A percentile compares a stretch with the other conserved stretches of the same genome.
These are phyloP conservation scores for Chlorella vulgaris DNA, from an alignment of 139 green algal genomes.

Conservation along the genomic window DNA sequence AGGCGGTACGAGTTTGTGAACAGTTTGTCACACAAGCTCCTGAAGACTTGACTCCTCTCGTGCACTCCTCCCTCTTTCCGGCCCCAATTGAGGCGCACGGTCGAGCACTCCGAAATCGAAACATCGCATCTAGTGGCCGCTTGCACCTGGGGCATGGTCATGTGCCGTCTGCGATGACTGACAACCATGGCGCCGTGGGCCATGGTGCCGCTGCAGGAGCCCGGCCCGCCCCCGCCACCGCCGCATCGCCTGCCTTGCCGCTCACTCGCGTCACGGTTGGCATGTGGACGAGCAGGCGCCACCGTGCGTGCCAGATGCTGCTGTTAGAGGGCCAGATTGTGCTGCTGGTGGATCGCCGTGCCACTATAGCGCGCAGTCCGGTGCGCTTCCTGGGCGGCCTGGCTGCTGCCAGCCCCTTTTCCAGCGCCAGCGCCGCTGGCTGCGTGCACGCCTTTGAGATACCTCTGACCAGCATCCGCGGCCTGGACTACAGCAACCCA, in stretches of 20 bases:
- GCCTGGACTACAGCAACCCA: constrained; percentile 63
- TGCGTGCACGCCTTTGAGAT: constrained; percentile 60
- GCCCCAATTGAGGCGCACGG: no score
- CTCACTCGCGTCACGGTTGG: constrained; percentile 6
- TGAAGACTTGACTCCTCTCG: no score
- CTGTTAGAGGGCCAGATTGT: constrained; percentile 19
- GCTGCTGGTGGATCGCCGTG: not conserved
- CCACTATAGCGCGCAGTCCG: constrained; percentile 3
- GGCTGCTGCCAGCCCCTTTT: constrained; percentile 41
- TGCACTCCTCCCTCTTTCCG: no score
- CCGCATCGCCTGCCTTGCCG: not conserved
- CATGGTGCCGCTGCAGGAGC: no score
- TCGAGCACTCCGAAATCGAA: no score
- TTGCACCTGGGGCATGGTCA: no score
- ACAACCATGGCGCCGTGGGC: no score
- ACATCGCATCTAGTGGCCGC: no score
- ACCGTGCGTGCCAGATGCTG: constrained; percentile 25
- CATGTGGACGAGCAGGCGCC: constrained; percentile 19
- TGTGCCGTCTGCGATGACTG: no score
- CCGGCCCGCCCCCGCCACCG: no score
- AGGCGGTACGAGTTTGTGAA: no score
- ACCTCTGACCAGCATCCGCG: constrained; percentile 23
- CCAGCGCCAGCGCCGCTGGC: constrained; percentile 19
- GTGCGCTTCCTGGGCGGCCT: constrained; percentile 9
- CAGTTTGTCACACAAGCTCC: no score